A percentile compares a stretch with the other conserved stretches of the same genome.
Conservation (phyloP, 352 stramenopile species). For the Phytophthora ramorum region DNA sequence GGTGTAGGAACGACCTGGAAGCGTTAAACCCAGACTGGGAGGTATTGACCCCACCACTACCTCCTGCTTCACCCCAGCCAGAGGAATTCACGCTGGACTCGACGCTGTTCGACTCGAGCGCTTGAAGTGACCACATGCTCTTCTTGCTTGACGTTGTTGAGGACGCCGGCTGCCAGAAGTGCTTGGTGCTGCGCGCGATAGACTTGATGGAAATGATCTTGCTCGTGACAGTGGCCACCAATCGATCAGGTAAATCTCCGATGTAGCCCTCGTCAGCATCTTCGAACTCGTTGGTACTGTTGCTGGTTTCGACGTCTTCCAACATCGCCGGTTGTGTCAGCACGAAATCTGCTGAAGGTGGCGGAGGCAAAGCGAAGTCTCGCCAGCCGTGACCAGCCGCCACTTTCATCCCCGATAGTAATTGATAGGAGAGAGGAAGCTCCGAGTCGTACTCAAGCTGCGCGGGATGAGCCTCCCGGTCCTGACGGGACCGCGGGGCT, state of each 20-base stretch:
- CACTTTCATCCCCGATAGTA: conserved; percentile 25
- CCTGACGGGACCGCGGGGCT: conserved; percentile 31
- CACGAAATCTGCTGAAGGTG: conserved; percentile 20
- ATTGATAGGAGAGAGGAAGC: conserved; percentile 11
- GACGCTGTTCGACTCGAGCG: conserved; percentile 26
- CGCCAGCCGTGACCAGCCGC: conserved; percentile 9
- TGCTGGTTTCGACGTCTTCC: conserved; percentile 13
- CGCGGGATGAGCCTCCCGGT: conserved; percentile 24
- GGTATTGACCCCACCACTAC: conserved; percentile 7
- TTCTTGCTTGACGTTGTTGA: conserved; percentile 18
- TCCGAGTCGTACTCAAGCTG: conserved; percentile 21
- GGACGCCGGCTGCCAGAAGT: conserved; percentile 24
- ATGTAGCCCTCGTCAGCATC: conserved; percentile 35
- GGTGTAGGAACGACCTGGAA: conserved; percentile 64
- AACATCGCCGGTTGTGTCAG: conserved; percentile 17
- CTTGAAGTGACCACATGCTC: conserved; percentile 25
- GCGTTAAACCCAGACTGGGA: conserved; percentile 20
- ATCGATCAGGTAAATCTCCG: conserved; percentile 27
- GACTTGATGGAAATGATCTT: conserved; percentile 76
- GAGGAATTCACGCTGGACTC: conserved; percentile 31
- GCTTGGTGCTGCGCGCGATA: conserved; percentile 38
- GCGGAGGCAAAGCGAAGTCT: conserved; percentile 16
- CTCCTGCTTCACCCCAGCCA: conserved; percentile 6
- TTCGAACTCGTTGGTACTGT: conserved; percentile 30
- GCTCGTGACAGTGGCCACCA: conserved; percentile 25